Evolutionary conservation across 345 rosid genomes (phyloP).

Genomic region (Aquilaria yunnanensis): DNA sequence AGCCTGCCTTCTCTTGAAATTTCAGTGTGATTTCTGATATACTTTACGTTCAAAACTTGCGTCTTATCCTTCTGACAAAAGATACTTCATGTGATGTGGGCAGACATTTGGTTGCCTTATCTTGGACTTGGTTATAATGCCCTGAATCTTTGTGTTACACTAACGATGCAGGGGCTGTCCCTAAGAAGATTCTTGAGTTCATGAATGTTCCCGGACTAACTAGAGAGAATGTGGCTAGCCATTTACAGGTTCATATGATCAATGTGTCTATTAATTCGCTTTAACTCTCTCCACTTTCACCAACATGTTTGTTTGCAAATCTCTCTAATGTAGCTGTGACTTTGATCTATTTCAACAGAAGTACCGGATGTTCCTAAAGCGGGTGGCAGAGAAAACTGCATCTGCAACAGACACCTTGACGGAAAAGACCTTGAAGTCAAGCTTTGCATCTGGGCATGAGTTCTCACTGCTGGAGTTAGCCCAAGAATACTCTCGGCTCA

Average conservation of each 20-base stretch:
- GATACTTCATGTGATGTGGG: neutral
- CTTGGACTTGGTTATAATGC: too few species aligned
- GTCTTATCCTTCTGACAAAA: neutral
- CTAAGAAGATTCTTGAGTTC: constrained; percentile 60
- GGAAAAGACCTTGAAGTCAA: constrained; percentile 20
- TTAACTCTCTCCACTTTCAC: constrained; percentile 1
- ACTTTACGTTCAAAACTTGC: neutral
- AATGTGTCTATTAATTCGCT: too few species aligned
- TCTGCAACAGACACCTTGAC: constrained; percentile 7
- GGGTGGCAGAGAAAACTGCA: constrained; percentile 28
- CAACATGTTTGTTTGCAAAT: neutral
- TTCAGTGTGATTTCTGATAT: too few species aligned
- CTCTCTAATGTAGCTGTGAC: neutral
- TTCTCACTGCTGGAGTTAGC: constrained; percentile 17
- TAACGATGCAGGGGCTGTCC: constrained; percentile 57
- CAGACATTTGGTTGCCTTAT: neutral
- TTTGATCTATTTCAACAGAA: constrained; percentile 34
- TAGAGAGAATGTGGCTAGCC: constrained; percentile 79
- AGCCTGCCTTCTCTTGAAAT: constrained; percentile 8
- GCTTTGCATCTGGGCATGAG: constrained; percentile 22
- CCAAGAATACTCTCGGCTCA: constrained; percentile 1
- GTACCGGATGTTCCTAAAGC: constrained; percentile 54
- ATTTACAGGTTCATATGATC: constrained; percentile 48
- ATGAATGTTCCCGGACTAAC: constrained; percentile 67
- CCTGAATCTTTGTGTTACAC: neutral